These are phyloP conservation scores for Neurospora sp. DNA, from an alignment of 2,329 filamentous ascomycete species.

Conservation along the genomic window DNA sequence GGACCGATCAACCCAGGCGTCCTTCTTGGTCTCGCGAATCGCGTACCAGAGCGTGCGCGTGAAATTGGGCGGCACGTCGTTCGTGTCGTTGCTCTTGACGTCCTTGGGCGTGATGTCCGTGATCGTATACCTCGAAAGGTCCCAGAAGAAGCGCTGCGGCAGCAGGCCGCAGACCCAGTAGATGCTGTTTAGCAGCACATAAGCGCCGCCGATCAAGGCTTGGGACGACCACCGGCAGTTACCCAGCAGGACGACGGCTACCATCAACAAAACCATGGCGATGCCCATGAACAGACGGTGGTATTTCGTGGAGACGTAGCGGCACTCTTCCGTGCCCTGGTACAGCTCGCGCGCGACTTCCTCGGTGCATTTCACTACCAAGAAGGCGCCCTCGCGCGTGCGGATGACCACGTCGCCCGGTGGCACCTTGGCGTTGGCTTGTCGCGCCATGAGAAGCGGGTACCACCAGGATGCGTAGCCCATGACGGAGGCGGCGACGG, in stretches of 20 bases:
- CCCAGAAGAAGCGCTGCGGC: slow-evolving; percentile 42
- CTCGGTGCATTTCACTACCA: slow-evolving; percentile 47
- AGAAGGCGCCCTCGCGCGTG: slow-evolving; percentile 49
- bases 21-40: slow-evolving; percentile 42
- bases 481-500: slow-evolving; percentile 41
- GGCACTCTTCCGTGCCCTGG: slow-evolving; percentile 48
- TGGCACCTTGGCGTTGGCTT: slow-evolving; percentile 38
- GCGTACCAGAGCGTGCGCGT: slow-evolving; percentile 50
- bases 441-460: slow-evolving; percentile 42
- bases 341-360: slow-evolving; percentile 54
- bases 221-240: slow-evolving; percentile 54
- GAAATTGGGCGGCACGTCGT: slow-evolving; percentile 31
- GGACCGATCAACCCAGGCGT: slow-evolving; percentile 41
- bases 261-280: slow-evolving; percentile 51
- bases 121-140: slow-evolving; percentile 41
- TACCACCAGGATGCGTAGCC: slow-evolving; percentile 50
- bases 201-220: slow-evolving; percentile 45
- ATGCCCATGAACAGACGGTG: slow-evolving; percentile 46
- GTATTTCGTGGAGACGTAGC: slow-evolving; percentile 34
- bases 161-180: slow-evolving; percentile 48
- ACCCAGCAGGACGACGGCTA: slow-evolving; percentile 48
- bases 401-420: slow-evolving; percentile 50
- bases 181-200: slow-evolving; percentile 48
- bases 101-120: slow-evolving; percentile 31
- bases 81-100: slow-evolving; percentile 25